Percentiles rank a stretch among this genome's conserved stretches.
phyloP scores from a whole-genome alignment of 108 stramenopile genomes.

The Asterionellopsis glacialis region DNA sequence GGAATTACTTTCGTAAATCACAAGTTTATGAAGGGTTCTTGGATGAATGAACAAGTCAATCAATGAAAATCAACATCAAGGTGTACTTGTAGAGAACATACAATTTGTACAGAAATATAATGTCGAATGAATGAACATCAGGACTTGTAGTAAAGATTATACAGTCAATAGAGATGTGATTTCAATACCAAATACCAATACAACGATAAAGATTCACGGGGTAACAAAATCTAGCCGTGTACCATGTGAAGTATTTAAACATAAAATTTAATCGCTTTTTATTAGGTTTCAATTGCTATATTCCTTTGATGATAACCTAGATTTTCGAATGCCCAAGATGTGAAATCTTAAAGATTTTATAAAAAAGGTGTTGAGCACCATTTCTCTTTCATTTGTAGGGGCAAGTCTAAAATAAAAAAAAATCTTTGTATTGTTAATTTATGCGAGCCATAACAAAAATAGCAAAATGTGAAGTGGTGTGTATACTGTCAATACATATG shows the following conservation, averaged over 20 bases:
- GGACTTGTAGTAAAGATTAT: not conserved
- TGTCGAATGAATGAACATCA: constrained; percentile 13
- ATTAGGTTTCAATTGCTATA: constrained; percentile 1
- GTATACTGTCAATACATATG: constrained; percentile 48
- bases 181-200: not conserved
- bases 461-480: constrained; percentile 61
- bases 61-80: not conserved
- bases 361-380: too few species aligned
- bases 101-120: not conserved
- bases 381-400: too few species aligned
- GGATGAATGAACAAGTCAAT: constrained; percentile 14
- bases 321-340: too few species aligned
- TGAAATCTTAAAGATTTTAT: too few species aligned
- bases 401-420: too few species aligned
- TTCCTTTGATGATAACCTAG: too few species aligned
- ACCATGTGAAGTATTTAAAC: not conserved
- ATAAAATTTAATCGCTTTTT: not conserved
- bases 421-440: too few species aligned
- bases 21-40: constrained; percentile 34
- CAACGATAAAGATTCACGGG: not conserved
- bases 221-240: not conserved
- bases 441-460: constrained; percentile 26
- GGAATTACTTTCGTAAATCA: constrained; percentile 12
- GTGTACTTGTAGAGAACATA: not conserved
- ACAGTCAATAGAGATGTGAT: not conserved